These are phyloP conservation scores for Mrakia blollopis DNA, from an alignment of 768 basidiomycete genomes.

Conservation along the genomic window DNA sequence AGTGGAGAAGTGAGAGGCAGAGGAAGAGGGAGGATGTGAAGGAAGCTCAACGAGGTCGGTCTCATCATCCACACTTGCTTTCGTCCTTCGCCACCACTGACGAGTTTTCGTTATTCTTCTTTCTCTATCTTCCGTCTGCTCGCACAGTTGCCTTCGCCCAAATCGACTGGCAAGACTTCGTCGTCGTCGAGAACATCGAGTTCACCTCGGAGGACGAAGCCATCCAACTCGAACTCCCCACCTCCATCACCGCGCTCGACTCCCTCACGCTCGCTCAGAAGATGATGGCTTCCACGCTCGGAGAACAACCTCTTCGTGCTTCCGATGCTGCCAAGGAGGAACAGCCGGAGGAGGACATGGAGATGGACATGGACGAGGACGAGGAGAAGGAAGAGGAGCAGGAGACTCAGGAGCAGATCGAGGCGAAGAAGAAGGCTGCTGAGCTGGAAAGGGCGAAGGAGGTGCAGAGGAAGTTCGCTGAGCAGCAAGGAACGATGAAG, in stretches of 20 bases:
- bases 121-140: neutral
- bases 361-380: conserved; percentile 73
- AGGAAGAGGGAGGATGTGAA: conserved; percentile 83
- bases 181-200: conserved; percentile 95
- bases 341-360: conserved; percentile 50
- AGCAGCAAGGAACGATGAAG: conserved; percentile 60
- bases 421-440: conserved; percentile 63
- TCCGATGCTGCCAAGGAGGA: conserved; percentile 10
- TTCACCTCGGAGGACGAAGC: conserved; percentile 83
- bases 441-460: conserved; percentile 73
- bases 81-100: neutral
- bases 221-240: conserved; percentile 85
- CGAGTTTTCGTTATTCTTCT: too few relatives aligned
- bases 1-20: conserved; percentile 71
- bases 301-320: conserved; percentile 51
- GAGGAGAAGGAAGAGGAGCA: conserved; percentile 70
- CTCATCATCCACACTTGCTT: neutral
- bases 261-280: conserved; percentile 96
- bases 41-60: conserved; percentile 51
- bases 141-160: conserved; percentile 78
- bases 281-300: conserved; percentile 96
- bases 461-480: conserved; percentile 63
- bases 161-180: conserved; percentile 99
- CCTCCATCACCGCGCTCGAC: conserved; percentile 89
- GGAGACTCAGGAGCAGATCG: conserved; percentile 51